Percentiles rank a stretch among this genome's conserved stretches.
Evolutionary conservation across 2,329 filamentous ascomycete species (phyloP).

Genomic region (Dactylonectria estremocensis): DNA sequence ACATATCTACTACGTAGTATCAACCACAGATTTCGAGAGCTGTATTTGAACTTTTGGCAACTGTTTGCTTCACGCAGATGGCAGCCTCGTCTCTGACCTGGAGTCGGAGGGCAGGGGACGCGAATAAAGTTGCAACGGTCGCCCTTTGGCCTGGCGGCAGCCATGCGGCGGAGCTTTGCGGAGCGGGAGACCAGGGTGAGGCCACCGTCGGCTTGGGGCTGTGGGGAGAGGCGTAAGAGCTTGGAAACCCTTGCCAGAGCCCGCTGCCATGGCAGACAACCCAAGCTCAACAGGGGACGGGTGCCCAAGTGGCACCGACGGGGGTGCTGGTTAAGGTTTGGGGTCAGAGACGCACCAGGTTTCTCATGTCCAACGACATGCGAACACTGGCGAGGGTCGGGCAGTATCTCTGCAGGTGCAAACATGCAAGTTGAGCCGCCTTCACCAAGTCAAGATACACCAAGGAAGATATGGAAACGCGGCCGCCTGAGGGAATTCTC

Average conservation of each 20-base stretch:
- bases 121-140: constrained; percentile 44
- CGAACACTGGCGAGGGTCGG: constrained; percentile 9
- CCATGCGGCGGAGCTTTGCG: constrained; percentile 38
- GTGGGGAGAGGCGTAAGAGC: constrained; percentile 43
- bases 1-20: neutral
- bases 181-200: constrained; percentile 50
- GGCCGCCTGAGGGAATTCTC: neutral
- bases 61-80: neutral
- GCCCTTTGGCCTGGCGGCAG: constrained; percentile 39
- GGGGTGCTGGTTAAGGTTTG: constrained; percentile 34
- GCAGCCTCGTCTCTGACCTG: constrained; percentile 11
- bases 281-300: constrained; percentile 44
- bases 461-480: neutral
- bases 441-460: neutral
- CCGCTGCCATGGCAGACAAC: constrained; percentile 39
- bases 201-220: constrained; percentile 44
- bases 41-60: neutral
- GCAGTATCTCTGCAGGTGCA: neutral
- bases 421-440: neutral
- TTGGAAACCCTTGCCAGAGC: constrained; percentile 47
- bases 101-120: constrained; percentile 26
- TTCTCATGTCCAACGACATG: constrained; percentile 27
- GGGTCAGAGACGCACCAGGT: constrained; percentile 27
- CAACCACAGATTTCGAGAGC: neutral
- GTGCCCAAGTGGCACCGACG: constrained; percentile 40